Percentiles rank a stretch among this genome's conserved stretches.
Conservation (phyloP, 192 early-diverging fungal genomes). For the Backusella sp. region DNA sequence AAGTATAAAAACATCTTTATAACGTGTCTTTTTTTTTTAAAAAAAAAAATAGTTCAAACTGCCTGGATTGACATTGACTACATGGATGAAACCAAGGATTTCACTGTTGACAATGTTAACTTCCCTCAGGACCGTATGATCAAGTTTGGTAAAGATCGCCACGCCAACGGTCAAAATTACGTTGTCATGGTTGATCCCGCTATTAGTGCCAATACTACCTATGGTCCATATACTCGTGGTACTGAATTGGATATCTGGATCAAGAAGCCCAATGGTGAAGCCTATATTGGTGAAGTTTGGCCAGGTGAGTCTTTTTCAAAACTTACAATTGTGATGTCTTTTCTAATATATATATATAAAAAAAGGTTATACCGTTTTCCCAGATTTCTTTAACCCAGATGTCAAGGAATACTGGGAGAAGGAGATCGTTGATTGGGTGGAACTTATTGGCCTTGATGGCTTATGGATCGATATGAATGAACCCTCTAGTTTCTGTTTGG, state of each 20-base stretch:
- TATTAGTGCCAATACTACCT: constrained; percentile 48
- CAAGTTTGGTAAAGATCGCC: constrained; percentile 44
- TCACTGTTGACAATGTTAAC: constrained; percentile 54
- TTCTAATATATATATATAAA: not conserved
- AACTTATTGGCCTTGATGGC: constrained; percentile 22
- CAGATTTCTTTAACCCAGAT: constrained; percentile 61
- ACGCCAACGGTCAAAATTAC: constrained; percentile 49
- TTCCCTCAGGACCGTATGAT: constrained; percentile 54
- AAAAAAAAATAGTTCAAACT: constrained; percentile 4
- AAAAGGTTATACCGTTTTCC: constrained; percentile 60
- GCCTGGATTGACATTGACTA: constrained; percentile 72
- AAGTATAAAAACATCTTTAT: not conserved
- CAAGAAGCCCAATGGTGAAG: constrained; percentile 51
- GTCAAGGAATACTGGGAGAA: constrained; percentile 45
- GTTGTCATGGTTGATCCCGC: constrained; percentile 69
- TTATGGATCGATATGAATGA: constrained; percentile 79
- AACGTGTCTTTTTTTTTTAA: not conserved
- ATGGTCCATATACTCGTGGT: constrained; percentile 52
- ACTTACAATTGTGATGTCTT: not conserved
- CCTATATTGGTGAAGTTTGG: constrained; percentile 53
- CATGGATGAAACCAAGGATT: constrained; percentile 62
- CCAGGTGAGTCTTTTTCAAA: not conserved
- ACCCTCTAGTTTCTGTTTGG: constrained; percentile 62
- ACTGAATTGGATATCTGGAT: constrained; percentile 53
- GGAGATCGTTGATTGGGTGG: constrained; percentile 38